Conservation (phyloP, 2,329 filamentous ascomycete species). For the Elsinoe arachidis region DNA sequence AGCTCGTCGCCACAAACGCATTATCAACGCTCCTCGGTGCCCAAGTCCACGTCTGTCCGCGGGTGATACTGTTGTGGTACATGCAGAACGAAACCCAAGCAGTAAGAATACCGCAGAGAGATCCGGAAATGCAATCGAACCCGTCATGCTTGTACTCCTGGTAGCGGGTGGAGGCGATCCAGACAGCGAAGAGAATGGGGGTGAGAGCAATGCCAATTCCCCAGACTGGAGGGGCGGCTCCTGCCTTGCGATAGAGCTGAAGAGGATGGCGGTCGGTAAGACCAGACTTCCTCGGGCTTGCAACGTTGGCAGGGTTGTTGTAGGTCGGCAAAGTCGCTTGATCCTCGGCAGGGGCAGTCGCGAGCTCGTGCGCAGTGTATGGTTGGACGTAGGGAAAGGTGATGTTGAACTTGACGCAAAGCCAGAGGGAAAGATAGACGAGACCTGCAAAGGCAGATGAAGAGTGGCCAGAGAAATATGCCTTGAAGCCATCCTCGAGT, state of each 20-base stretch:
- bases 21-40: slow-evolving; percentile 63
- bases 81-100: slow-evolving; percentile 71
- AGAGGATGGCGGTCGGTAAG: slow-evolving; percentile 23
- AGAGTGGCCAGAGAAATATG: slow-evolving; percentile 70
- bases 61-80: slow-evolving; percentile 72
- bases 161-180: slow-evolving; percentile 77
- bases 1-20: slow-evolving; percentile 50
- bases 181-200: slow-evolving; percentile 67
- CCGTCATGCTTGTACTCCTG: slow-evolving; percentile 83
- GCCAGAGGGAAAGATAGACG: slow-evolving; percentile 76
- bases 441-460: slow-evolving; percentile 70
- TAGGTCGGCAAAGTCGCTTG: slow-evolving; percentile 20
- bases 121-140: slow-evolving; percentile 88
- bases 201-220: slow-evolving; percentile 61
- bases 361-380: slow-evolving; percentile 8
- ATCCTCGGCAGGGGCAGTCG: neutral
- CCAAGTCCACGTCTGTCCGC: slow-evolving; percentile 86
- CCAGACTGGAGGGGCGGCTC: slow-evolving; percentile 75
- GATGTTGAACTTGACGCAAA: slow-evolving; percentile 73
- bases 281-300: slow-evolving; percentile 11
- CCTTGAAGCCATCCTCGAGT: slow-evolving; percentile 76
- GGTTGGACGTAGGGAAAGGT: slow-evolving; percentile 57
- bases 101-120: slow-evolving; percentile 61
- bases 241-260: slow-evolving; percentile 57
- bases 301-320: slow-evolving; percentile 8